Evolutionary conservation across 352 stramenopile species (phyloP).

Genomic region (Phytophthora litchii): DNA sequence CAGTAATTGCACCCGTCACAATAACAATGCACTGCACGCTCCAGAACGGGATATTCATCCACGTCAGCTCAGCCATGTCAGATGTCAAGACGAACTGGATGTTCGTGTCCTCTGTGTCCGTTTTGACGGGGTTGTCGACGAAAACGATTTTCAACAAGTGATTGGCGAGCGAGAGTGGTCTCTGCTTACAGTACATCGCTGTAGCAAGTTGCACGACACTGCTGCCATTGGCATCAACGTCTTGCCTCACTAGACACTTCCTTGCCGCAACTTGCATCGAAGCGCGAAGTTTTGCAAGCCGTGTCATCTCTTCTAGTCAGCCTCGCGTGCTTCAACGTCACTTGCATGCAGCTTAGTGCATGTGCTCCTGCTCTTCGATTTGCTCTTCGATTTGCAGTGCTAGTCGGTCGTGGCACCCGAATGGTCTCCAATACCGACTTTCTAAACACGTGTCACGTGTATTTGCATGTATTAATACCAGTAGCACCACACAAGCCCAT

Average conservation of each 20-base stretch:
- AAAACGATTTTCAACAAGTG: conserved; percentile 19
- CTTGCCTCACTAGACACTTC: background rate
- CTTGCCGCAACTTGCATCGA: background rate
- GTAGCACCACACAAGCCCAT: background rate
- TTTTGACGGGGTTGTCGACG: conserved; percentile 5
- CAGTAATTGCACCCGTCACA: background rate
- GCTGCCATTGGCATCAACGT: background rate
- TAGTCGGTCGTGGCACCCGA: background rate
- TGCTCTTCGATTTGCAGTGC: no score
- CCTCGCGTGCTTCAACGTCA: background rate
- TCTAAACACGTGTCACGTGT: background rate
- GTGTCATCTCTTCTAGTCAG: background rate
- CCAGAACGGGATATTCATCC: background rate
- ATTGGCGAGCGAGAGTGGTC: conserved; percentile 21
- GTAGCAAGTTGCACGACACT: no score
- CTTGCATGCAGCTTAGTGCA: conserved; percentile 9
- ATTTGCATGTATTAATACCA: background rate
- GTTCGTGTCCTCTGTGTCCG: background rate
- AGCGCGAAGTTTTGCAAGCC: conserved; percentile 1
- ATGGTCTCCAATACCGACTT: background rate
- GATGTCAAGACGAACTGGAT: conserved; percentile 10
- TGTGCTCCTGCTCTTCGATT: background rate
- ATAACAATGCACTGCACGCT: background rate
- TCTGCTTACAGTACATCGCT: background rate
- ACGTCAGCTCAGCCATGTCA: conserved; percentile 13